These are phyloP conservation scores for Globisporangium recalcitrans DNA, from an alignment of 352 stramenopile species.

Conservation along the genomic window DNA sequence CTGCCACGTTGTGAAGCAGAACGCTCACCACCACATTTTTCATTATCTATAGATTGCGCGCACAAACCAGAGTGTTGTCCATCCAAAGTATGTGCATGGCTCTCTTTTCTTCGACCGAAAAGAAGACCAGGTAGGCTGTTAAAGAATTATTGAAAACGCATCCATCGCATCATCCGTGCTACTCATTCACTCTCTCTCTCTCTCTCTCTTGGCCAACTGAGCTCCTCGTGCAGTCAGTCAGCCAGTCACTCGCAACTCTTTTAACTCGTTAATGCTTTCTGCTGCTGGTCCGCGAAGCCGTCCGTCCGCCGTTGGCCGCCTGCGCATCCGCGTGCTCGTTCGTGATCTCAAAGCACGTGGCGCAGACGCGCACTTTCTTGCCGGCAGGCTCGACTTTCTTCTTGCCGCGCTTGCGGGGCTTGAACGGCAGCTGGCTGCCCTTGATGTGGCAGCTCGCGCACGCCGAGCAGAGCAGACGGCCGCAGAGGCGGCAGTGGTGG, in stretches of 20 bases:
- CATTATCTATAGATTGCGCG: background rate
- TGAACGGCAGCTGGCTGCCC: slow-evolving; percentile 33
- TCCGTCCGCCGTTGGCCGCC: slow-evolving; percentile 1
- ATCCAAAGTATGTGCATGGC: background rate
- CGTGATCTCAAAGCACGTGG: slow-evolving; percentile 55
- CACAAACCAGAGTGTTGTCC: too few relatives aligned
- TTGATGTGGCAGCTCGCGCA: slow-evolving; percentile 43
- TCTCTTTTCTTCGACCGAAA: slow-evolving; percentile 7
- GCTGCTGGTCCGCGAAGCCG: slow-evolving; percentile 10
- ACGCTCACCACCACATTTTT: background rate
- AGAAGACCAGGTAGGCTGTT: background rate
- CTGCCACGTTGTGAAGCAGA: too few relatives aligned
- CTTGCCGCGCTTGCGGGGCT: slow-evolving; percentile 35
- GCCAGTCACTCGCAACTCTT: background rate
- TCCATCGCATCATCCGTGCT: background rate
- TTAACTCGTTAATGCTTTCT: background rate
- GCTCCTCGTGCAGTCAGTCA: background rate
- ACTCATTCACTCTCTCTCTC: slow-evolving; percentile 1
- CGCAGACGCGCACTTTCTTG: slow-evolving; percentile 66
- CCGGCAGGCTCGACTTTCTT: slow-evolving; percentile 47
- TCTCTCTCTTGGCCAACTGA: background rate
- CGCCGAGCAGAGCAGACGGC: slow-evolving; percentile 40
- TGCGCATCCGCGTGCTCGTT: slow-evolving; percentile 5
- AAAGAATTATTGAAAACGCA: background rate
- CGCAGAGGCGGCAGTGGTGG: slow-evolving; percentile 62